These are phyloP conservation scores for Talaromyces sp. DNA, from an alignment of 2,329 filamentous ascomycete species.

Conservation along the genomic window DNA sequence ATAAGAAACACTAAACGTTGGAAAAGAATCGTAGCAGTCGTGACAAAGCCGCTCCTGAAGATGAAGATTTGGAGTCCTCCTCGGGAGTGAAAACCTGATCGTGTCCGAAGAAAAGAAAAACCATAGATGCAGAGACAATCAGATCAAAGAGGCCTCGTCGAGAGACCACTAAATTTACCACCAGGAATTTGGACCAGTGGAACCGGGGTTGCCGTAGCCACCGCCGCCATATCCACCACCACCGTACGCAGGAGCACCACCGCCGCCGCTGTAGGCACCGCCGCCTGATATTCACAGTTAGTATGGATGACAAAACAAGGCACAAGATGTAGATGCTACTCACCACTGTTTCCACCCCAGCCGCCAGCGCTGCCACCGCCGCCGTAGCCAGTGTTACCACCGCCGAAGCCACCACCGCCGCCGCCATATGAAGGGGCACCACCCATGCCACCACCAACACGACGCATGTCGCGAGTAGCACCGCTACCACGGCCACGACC, in stretches of 20 bases:
- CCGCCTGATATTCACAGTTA: background rate
- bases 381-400: conserved; percentile 18
- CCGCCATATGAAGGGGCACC: conserved; percentile 27
- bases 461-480: conserved; percentile 86
- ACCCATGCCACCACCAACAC: conserved; percentile 47
- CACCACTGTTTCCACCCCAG: conserved; percentile 10
- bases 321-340: background rate
- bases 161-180: conserved; percentile 42
- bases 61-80: no score
- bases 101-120: conserved; percentile 31
- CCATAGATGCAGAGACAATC: conserved; percentile 26
- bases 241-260: conserved; percentile 24
- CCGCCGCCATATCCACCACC: conserved; percentile 27
- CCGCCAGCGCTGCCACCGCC: conserved; percentile 21
- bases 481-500: conserved; percentile 58
- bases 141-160: conserved; percentile 33
- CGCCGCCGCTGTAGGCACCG: conserved; percentile 1
- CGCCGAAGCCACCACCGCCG: conserved; percentile 21
- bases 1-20: conserved; percentile 15
- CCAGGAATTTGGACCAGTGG: conserved; percentile 46
- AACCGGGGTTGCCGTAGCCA: conserved; percentile 42
- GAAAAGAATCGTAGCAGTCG: conserved; percentile 33
- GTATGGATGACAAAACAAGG: background rate
- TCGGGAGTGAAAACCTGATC: conserved; percentile 34
- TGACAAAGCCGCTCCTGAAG: conserved; percentile 39